Conservation (phyloP, 441 rosid species). For the Omphalea diandra region DNA sequence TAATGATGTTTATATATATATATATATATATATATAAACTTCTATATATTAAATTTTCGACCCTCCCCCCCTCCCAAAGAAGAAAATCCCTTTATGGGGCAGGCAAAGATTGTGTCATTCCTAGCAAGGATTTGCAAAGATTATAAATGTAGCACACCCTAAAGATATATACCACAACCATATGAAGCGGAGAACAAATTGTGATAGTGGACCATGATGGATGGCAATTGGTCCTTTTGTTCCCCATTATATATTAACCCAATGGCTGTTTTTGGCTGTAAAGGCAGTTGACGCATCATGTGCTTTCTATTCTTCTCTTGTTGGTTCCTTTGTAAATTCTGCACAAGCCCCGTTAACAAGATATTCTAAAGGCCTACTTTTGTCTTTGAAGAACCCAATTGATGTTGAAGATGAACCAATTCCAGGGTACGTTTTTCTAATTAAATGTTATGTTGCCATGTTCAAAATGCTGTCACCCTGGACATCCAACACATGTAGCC, state of each 20-base stretch:
- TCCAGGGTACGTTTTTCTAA: not conserved
- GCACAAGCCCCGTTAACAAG: constrained; percentile 30
- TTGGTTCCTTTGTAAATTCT: constrained; percentile 18
- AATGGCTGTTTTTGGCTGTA: constrained; percentile 38
- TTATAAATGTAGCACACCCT: not conserved
- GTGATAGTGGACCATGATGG: constrained; percentile 27
- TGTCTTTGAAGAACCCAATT: no score
- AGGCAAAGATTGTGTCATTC: no score
- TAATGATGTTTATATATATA: no score
- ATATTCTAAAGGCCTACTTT: no score
- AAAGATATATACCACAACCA: not conserved
- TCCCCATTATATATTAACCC: not conserved
- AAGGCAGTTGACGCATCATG: constrained; percentile 22
- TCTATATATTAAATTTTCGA: no score
- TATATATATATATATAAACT: no score
- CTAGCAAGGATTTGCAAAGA: not conserved
- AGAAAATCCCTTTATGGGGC: no score
- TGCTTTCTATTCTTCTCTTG: constrained; percentile 12
- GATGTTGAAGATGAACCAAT: no score
- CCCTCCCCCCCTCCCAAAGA: no score
- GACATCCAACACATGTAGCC: not conserved
- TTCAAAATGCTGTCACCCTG: not conserved
- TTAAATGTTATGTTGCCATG: not conserved
- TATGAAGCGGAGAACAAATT: not conserved
- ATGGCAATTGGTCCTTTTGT: constrained; percentile 19